Evolutionary conservation across 2,329 filamentous ascomycete genomes (phyloP).

Genomic region (Clonostachys chloroleuca): DNA sequence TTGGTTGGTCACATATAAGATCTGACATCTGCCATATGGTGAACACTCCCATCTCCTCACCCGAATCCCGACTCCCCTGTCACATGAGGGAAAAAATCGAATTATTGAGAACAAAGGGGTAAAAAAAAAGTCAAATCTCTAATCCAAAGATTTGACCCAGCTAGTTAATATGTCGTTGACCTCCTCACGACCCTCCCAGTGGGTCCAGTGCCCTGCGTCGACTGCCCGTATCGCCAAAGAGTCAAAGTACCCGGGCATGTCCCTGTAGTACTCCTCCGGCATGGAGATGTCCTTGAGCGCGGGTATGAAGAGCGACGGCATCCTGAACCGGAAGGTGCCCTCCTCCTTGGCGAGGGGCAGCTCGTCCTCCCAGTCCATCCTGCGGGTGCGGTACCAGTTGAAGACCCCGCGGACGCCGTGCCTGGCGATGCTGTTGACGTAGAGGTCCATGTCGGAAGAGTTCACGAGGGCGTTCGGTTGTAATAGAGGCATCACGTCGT

Average conservation of each 20-base stretch:
- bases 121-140: not conserved
- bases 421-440: slow-evolving; percentile 61
- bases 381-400: slow-evolving; percentile 75
- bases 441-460: slow-evolving; percentile 67
- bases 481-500: slow-evolving; percentile 57
- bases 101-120: too few relatives aligned
- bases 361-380: slow-evolving; percentile 72
- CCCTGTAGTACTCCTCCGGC: not conserved
- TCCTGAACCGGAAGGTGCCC: slow-evolving; percentile 27
- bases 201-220: not conserved
- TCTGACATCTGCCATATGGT: too few relatives aligned
- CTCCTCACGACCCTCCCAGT: not conserved
- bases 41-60: too few relatives aligned
- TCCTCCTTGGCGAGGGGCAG: slow-evolving; percentile 53
- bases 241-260: not conserved
- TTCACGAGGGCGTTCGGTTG: slow-evolving; percentile 55
- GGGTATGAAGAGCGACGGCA: not conserved
- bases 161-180: not conserved
- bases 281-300: not conserved
- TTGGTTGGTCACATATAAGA: too few relatives aligned
- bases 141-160: not conserved
- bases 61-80: too few relatives aligned
- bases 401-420: slow-evolving; percentile 71
- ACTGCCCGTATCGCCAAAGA: not conserved
- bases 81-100: too few relatives aligned